These are phyloP conservation scores for Termitomyces sp. DNA, from an alignment of 768 basidiomycete species.

Conservation along the genomic window DNA sequence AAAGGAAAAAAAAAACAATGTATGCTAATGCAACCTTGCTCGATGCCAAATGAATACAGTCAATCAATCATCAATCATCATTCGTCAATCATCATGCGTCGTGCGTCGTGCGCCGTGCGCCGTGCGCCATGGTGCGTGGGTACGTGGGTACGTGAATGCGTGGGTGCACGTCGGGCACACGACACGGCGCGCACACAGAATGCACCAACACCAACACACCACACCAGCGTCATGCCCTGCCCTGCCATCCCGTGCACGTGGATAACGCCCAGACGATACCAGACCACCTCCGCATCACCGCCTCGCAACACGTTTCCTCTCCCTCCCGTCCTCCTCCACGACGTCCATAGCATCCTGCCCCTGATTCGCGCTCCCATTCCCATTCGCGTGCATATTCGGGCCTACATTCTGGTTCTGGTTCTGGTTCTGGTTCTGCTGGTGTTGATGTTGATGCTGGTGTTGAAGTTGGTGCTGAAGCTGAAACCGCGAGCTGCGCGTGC, in stretches of 20 bases:
- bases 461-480: conserved; percentile 30
- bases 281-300: conserved; percentile 30
- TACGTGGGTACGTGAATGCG: no score
- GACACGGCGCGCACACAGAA: no score
- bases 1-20: no score
- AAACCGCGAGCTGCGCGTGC: conserved; percentile 47
- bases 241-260: neutral
- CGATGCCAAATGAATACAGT: no score
- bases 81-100: no score
- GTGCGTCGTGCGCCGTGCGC: no score
- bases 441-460: conserved; percentile 24
- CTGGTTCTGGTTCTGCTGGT: conserved; percentile 1
- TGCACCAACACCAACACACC: no score
- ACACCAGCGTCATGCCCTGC: no score
- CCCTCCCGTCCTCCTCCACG: conserved; percentile 64
- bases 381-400: neutral
- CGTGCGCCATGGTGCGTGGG: no score
- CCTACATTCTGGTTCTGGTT: neutral
- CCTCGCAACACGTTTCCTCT: conserved; percentile 69
- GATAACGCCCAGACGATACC: neutral
- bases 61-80: no score
- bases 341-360: conserved; percentile 43
- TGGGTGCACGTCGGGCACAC: no score
- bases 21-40: no score
- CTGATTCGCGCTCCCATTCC: neutral